Base-by-base conservation (phyloP, 257 asterid genomes). In the Thymus quinquecostatus region DNA sequence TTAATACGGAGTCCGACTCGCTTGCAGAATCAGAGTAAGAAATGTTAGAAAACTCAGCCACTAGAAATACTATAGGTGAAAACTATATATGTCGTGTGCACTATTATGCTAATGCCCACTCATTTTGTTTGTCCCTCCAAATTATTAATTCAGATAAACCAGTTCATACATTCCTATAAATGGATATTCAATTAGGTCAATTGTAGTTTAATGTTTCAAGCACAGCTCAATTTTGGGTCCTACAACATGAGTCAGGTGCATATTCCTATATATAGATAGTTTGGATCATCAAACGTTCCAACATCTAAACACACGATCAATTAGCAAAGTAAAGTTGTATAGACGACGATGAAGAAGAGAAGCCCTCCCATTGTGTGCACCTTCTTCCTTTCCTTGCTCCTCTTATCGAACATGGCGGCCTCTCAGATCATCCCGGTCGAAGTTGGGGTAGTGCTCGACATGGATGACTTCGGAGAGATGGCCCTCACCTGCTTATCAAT, bases 401-500 rank as follows among this genome's bases (percentile, higher is more conserved):
- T 13, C 57, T 48, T 5, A 30, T 14, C 72, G 50, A 41, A 50
- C 29, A 66, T 75, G 72, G 69, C 47, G 10, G 41, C 40, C 5
- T 79, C 74, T 5, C 60, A 63, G 63, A 71, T 49, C n/a, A 45
- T 78, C 56, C 60, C 81, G 2, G 29, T 87, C n/a, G n/a, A 62
- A 38, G 89, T 86, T 0, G 95, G 95, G 30, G 84, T 84, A 69
- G 85, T 88, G 5, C 48, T 82, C 0, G 84, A 86, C 70, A 82
- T 79, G 86, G 69, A 72, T 72, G 73, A 7, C 4, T 58, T 47
- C 10, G 91, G 85, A 27, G 53, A 79, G 43, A 78, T 82, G 86
- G 56, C 75, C 0, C 50, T 78, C 47, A 84, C 62, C 68, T 82
- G 88, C 76, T 74, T 88, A 32, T 72, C 88, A 2, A 81, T 86